A percentile compares a stretch with the other conserved stretches of the same genome.
Conservation (phyloP, 208 protist genomes). For the Spongospora subterranea region DNA sequence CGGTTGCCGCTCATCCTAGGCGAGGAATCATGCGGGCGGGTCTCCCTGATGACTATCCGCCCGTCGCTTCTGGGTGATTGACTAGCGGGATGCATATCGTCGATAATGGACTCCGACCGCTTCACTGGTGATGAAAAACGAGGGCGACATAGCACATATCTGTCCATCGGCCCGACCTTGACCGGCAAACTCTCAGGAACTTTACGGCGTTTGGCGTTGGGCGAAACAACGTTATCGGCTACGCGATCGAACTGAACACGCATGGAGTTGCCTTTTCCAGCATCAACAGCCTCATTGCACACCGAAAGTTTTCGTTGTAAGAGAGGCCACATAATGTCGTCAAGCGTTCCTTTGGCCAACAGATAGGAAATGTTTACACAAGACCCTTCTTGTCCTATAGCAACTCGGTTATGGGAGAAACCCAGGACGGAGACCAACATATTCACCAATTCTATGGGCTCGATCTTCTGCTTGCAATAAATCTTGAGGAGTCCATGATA, state of each 20-base stretch:
- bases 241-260: background rate
- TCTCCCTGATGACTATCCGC: too few species aligned
- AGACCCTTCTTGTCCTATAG: constrained; percentile 52
- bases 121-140: too few species aligned
- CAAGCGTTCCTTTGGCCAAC: constrained; percentile 57
- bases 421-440: background rate
- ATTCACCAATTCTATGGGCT: constrained; percentile 58
- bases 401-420: background rate
- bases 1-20: too few species aligned
- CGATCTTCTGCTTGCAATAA: constrained; percentile 69
- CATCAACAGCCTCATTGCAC: background rate
- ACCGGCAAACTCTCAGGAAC: too few species aligned
- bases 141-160: too few species aligned
- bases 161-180: too few species aligned
- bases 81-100: too few species aligned
- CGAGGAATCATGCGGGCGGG: too few species aligned
- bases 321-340: constrained; percentile 53
- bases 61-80: too few species aligned
- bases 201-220: too few species aligned
- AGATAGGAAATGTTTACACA: constrained; percentile 61
- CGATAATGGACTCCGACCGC: too few species aligned
- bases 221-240: too few species aligned
- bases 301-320: constrained; percentile 25
- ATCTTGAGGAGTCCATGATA: constrained; percentile 71
- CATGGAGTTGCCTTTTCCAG: background rate